Base-by-base conservation (phyloP, 257 asterid genomes). In the Nemophila menziesii region DNA sequence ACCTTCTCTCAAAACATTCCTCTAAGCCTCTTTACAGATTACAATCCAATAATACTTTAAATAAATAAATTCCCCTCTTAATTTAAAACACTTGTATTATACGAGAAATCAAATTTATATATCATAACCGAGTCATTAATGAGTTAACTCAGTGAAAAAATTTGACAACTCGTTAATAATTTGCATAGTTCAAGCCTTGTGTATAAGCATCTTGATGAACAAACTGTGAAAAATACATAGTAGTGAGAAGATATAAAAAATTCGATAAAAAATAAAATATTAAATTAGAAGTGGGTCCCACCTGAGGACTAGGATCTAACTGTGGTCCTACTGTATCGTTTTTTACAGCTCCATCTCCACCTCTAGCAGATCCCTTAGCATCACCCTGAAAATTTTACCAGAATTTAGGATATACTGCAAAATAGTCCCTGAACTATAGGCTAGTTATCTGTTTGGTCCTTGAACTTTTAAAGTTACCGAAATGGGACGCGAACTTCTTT, bases 121-220 rank as follows among this genome's bases (percentile, higher is more conserved):
- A n/a, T n/a, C n/a, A n/a, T n/a, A n/a, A n/a, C n/a, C n/a, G n/a
- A n/a, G n/a, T n/a, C n/a, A n/a, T n/a, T n/a, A n/a, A n/a, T n/a
- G n/a, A n/a, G n/a, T n/a, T n/a, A n/a, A n/a, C n/a, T n/a, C n/a
- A n/a, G n/a, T n/a, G n/a, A n/a, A n/a, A n/a, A n/a, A n/a, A n/a
- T n/a, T n/a, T n/a, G n/a, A n/a, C n/a, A n/a, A n/a, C n/a, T n/a
- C n/a, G n/a, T 43, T 74, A 77, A 46, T 75, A 71, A 66, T 70
- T 66, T 47, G 75, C 62, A 61, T 68, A 75, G 69, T 52, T 48
- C 41, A 73, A 48, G 60, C 74, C 72, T 65, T 71, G 78, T 16
- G 71, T 33, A 40, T 60, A 78, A 48, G 77, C 52, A 44, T 68
- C 78, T 60, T 70, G 80, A 46, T 69, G 79, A 57, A 64, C 71